A percentile compares a stretch with the other conserved stretches of the same genome.
Evolutionary conservation across 106 monocot species (phyloP).

Genomic region (Dendrobium nobile): DNA sequence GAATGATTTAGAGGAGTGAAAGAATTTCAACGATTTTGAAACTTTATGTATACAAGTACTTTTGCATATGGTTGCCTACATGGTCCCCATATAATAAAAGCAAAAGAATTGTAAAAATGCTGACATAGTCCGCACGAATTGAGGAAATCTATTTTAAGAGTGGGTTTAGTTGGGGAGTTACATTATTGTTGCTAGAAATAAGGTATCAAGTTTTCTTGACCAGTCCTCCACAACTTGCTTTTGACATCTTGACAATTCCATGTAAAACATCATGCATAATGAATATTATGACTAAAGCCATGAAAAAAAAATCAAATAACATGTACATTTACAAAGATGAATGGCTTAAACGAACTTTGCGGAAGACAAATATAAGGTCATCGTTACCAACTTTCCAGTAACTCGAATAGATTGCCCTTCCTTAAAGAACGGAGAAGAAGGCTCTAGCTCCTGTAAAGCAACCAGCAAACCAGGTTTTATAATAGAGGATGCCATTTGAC

Average conservation of each 20-base stretch:
- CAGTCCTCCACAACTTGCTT: background rate
- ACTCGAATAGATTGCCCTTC: constrained; percentile 73
- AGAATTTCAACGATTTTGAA: no score
- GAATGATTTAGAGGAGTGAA: no score
- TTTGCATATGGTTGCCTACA: no score
- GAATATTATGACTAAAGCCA: no score
- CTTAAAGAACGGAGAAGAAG: constrained; percentile 57
- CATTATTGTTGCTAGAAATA: background rate
- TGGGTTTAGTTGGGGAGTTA: no score
- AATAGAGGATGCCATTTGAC: constrained; percentile 32
- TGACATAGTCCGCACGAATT: no score
- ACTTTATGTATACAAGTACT: no score
- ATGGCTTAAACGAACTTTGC: background rate
- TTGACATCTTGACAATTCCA: background rate
- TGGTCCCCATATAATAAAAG: no score
- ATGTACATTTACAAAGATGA: background rate
- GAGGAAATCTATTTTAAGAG: no score
- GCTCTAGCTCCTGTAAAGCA: constrained; percentile 47
- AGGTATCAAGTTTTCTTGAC: background rate
- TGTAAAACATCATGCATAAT: no score
- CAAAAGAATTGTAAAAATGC: no score
- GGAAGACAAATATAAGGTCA: background rate
- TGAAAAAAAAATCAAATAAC: background rate
- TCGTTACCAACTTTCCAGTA: constrained; percentile 56
- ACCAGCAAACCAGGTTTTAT: constrained; percentile 56